Evolutionary conservation across 768 basidiomycete genomes (phyloP).

Genomic region (Lepiota brunneoincarnata): DNA sequence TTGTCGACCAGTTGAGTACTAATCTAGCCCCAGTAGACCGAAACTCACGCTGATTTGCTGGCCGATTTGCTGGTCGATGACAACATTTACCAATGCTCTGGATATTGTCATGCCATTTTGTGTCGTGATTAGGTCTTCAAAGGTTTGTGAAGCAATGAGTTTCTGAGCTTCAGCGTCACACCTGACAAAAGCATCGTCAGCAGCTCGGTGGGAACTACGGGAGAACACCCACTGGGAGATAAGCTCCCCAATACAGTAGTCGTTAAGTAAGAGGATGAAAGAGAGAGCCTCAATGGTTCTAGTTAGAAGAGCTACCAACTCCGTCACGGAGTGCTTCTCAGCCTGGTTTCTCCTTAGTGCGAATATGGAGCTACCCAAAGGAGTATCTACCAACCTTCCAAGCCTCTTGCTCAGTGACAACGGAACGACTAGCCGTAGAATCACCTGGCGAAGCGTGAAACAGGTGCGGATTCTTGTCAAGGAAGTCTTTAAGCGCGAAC

Average conservation of each 20-base stretch:
- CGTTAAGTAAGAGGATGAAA: slow-evolving; percentile 87
- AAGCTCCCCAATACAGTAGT: slow-evolving; percentile 86
- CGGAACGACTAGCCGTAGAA: slow-evolving; percentile 51
- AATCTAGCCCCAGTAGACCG: not conserved
- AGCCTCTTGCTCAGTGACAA: slow-evolving; percentile 76
- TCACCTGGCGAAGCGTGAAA: slow-evolving; percentile 83
- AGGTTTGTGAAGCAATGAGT: slow-evolving; percentile 68
- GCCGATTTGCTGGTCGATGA: slow-evolving; percentile 97
- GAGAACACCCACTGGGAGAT: slow-evolving; percentile 63
- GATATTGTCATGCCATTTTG: slow-evolving; percentile 87
- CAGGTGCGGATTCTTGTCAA: slow-evolving; percentile 79
- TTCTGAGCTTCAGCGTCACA: slow-evolving; percentile 74
- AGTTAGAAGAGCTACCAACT: slow-evolving; percentile 69
- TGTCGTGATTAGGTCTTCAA: slow-evolving; percentile 83
- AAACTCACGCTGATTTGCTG: slow-evolving; percentile 87
- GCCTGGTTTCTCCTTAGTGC: slow-evolving; percentile 41
- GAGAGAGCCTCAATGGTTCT: slow-evolving; percentile 93
- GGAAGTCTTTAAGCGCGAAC: slow-evolving; percentile 69
- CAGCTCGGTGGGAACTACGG: slow-evolving; percentile 6
- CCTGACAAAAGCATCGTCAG: slow-evolving; percentile 32
- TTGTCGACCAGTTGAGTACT: slow-evolving; percentile 11
- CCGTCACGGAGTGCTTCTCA: slow-evolving; percentile 80
- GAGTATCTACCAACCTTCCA: slow-evolving; percentile 64
- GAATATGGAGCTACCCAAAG: not conserved
- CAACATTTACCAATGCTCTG: slow-evolving; percentile 85